phyloP scores from a whole-genome alignment of 306 rosid species.

The Senna siamea region DNA sequence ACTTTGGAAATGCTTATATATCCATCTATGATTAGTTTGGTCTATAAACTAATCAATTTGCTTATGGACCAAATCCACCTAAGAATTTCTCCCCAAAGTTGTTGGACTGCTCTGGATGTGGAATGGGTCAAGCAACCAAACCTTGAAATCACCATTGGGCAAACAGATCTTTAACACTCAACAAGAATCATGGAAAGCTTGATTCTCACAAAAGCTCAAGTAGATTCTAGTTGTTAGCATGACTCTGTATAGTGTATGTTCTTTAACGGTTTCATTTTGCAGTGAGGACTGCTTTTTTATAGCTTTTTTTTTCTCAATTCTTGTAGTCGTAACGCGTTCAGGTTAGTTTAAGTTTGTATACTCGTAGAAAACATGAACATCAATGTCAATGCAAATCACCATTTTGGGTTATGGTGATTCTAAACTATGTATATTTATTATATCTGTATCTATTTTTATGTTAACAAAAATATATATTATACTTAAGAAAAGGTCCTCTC shows the following conservation, averaged over 20 bases:
- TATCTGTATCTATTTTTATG: neutral
- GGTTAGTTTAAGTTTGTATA: constrained; percentile 15
- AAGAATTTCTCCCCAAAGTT: constrained; percentile 2
- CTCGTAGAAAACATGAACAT: constrained; percentile 15
- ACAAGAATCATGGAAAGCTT: constrained; percentile 41
- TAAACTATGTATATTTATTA: neutral
- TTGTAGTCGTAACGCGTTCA: too few relatives aligned
- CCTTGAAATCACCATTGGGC: constrained; percentile 25
- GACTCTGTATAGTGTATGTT: constrained; percentile 26
- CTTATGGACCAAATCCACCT: neutral
- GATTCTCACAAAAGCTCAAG: constrained; percentile 25
- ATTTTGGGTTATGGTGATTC: constrained; percentile 25
- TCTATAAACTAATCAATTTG: neutral
- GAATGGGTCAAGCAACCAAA: constrained; percentile 21
- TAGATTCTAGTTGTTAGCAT: constrained; percentile 35
- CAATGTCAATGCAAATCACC: constrained; percentile 25
- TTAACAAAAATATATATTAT: too few relatives aligned
- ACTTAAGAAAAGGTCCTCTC: too few relatives aligned
- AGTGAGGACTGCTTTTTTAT: neutral
- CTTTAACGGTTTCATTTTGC: constrained; percentile 20
- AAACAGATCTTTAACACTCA: constrained; percentile 28
- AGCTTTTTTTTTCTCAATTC: neutral
- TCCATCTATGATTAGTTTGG: neutral
- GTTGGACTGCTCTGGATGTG: constrained; percentile 28
- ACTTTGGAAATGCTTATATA: neutral